Base-by-base conservation (phyloP, 495 filamentous ascomycete genomes). In the Immersiella caudata region DNA sequence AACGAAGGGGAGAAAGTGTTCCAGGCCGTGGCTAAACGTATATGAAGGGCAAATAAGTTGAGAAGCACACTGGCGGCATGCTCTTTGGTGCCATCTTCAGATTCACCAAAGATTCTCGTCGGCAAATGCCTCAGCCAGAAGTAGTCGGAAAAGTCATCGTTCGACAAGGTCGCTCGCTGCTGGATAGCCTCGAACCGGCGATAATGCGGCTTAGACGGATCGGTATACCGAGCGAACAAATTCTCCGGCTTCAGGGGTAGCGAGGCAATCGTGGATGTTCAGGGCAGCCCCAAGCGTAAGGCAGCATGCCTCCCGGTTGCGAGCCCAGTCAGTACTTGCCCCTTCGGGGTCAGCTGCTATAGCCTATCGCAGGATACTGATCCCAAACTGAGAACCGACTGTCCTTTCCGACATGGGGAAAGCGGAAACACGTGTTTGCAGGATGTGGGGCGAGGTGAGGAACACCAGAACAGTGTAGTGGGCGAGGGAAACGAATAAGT, bases 401-500 rank as follows among this genome's bases (percentile, higher is more conserved):
- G 6, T 18, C 1, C 2, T 25, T 9, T n/a, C 26, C 5, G 56
- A 2, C 20, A 33, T 22, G 6, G 56, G 2, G 33, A 59, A 59
- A 6, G 1, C 2, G 24, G 6, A n/a, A n/a, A 59, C 56, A 3
- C 1, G 56, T 27, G 24, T 33, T 11, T 27, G 24, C 6, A 35
- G 24, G 24, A 59, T 59, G 24, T 20, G 12, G 1, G 24, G 24
- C 16, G 56, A 59, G 1, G 56, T 35, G 24, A 61, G 59, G n/a
- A 61, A 61, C 59, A 46, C 59, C 59, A 40, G 14, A 20, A 61
- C 59, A 20, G 59, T 61, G 29, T 61, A 61, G 33, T 61, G 59
- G 9, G 59, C 59, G 35, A 61, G 59, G 33, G 46, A 20, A 35
- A 67, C 56, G 22, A 55, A 55, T 33, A 35, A 2, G 3, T 59